Conservation (phyloP, 2,329 filamentous ascomycete species). For the Pyrenophora graminea region DNA sequence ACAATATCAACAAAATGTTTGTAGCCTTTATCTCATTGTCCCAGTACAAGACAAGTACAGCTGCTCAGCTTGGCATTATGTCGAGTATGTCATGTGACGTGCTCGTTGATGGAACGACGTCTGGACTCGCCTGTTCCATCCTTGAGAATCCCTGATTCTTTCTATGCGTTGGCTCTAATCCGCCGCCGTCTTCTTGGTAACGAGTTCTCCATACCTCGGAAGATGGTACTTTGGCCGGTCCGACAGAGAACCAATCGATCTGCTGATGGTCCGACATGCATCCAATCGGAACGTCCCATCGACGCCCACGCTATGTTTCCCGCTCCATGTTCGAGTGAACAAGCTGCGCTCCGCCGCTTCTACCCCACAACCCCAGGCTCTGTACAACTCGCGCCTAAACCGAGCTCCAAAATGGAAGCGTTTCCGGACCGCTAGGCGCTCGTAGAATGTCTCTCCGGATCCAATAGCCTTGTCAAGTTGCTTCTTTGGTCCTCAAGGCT, state of each 20-base stretch:
- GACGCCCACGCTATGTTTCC: not conserved
- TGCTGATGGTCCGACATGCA: constrained; percentile 18
- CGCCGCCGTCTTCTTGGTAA: not conserved
- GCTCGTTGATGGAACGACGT: too few relatives aligned
- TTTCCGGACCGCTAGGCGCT: constrained; percentile 14
- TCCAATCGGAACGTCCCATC: constrained; percentile 12
- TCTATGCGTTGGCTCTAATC: not conserved
- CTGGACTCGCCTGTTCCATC: not conserved
- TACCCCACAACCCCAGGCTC: constrained; percentile 14
- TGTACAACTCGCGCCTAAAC: not conserved
- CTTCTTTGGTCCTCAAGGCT: constrained; percentile 11
- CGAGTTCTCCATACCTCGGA: too few relatives aligned
- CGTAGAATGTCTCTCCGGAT: constrained; percentile 2
- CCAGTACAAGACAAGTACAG: too few relatives aligned
- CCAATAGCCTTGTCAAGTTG: constrained; percentile 17
- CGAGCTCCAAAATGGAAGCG: constrained; percentile 13
- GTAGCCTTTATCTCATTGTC: too few relatives aligned
- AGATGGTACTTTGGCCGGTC: constrained; percentile 10
- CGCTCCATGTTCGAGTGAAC: constrained; percentile 2
- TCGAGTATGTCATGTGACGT: too few relatives aligned
- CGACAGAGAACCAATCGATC: constrained; percentile 19
- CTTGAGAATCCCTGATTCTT: not conserved
- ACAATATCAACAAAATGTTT: too few relatives aligned
- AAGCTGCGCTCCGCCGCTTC: constrained; percentile 4
- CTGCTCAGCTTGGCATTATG: too few relatives aligned